phyloP scores from a whole-genome alignment of 148 eudicot species.

The Cornus florida region DNA sequence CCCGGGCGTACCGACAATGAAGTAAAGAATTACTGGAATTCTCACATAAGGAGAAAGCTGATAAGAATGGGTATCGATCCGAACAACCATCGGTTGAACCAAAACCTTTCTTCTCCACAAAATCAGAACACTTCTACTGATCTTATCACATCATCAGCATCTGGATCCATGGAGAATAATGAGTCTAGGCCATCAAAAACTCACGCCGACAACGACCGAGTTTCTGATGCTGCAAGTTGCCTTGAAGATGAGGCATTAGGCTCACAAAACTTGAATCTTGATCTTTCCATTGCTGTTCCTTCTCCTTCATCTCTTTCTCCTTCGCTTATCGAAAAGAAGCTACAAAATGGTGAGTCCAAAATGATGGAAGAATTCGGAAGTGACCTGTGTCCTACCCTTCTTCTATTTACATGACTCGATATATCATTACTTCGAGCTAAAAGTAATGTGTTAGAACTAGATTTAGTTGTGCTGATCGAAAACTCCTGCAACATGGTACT shows the following conservation, averaged over 20 bases:
- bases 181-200: not conserved
- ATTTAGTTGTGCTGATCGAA: too few relatives aligned
- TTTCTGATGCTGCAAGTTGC: slow-evolving; percentile 7
- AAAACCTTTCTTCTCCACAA: slow-evolving; percentile 11
- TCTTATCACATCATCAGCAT: slow-evolving; percentile 13
- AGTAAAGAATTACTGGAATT: slow-evolving; percentile 48
- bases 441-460: not conserved
- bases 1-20: slow-evolving; percentile 48
- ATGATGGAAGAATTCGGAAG: not conserved
- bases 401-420: not conserved
- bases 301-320: not conserved
- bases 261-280: slow-evolving; percentile 29
- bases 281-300: slow-evolving; percentile 23
- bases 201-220: not conserved
- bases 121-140: not conserved
- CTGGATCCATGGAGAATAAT: slow-evolving; percentile 7
- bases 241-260: slow-evolving; percentile 11
- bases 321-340: not conserved
- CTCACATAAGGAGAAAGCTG: slow-evolving; percentile 32
- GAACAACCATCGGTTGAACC: slow-evolving; percentile 33
- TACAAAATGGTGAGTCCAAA: not conserved
- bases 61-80: slow-evolving; percentile 38
- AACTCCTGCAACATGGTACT: too few relatives aligned
- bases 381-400: not conserved
- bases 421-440: too few relatives aligned